Conservation (phyloP, 2,329 filamentous ascomycete genomes). For the Didymellaceae sp. region DNA sequence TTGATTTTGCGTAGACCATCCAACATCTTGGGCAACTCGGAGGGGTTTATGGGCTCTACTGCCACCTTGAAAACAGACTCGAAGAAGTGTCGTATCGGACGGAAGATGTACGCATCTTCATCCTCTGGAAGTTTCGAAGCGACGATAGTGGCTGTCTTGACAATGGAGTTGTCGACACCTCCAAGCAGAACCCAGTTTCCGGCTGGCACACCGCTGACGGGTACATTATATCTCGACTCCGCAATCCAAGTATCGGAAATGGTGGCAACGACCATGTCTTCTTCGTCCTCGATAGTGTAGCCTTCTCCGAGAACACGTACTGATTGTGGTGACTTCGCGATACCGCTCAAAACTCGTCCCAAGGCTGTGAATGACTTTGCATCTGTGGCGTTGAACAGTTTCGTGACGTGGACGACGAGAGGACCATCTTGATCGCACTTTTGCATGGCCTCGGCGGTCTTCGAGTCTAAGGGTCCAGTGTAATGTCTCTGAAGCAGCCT, state of each 20-base stretch:
- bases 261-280: slow-evolving; percentile 91
- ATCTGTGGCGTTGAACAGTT: slow-evolving; percentile 88
- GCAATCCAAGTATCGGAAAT: slow-evolving; percentile 88
- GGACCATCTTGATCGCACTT: slow-evolving; percentile 88
- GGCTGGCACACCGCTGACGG: slow-evolving; percentile 88
- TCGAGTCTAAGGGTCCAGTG: slow-evolving; percentile 85
- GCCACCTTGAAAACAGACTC: slow-evolving; percentile 98
- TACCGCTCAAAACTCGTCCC: slow-evolving; percentile 91
- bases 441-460: slow-evolving; percentile 79
- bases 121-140: slow-evolving; percentile 80
- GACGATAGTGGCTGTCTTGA: slow-evolving; percentile 94
- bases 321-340: slow-evolving; percentile 78
- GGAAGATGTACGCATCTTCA: slow-evolving; percentile 95
- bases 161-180: slow-evolving; percentile 95
- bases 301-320: slow-evolving; percentile 93
- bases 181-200: slow-evolving; percentile 92
- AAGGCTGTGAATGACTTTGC: slow-evolving; percentile 91
- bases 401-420: slow-evolving; percentile 88
- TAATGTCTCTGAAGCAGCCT: slow-evolving; percentile 85
- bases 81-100: slow-evolving; percentile 90
- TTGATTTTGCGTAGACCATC: slow-evolving; percentile 96
- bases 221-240: slow-evolving; percentile 91
- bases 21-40: slow-evolving; percentile 97
- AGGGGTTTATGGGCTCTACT: slow-evolving; percentile 97
- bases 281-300: slow-evolving; percentile 95